These are phyloP conservation scores for Ogataea glucozyma DNA, from an alignment of 805 yeast genomes.

Conservation along the genomic window DNA sequence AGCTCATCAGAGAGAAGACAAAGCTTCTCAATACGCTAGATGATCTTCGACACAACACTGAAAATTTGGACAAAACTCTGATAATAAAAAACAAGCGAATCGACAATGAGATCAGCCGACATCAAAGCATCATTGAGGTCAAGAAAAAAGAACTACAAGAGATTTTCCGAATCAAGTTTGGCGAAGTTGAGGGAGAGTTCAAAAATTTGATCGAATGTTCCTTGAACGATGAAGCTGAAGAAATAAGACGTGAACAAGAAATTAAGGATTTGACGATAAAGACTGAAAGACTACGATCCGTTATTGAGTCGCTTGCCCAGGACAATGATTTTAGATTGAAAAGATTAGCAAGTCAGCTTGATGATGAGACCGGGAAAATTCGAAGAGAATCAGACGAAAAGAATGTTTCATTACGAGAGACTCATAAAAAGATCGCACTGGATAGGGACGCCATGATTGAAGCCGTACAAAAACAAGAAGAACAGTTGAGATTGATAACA, in stretches of 20 bases:
- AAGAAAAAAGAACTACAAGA: slow-evolving; percentile 35
- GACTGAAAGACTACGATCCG: not conserved
- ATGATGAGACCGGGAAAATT: slow-evolving; percentile 3
- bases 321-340: slow-evolving; percentile 13
- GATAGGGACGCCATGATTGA: slow-evolving; percentile 4
- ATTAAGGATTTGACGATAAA: slow-evolving; percentile 16
- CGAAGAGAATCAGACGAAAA: slow-evolving; percentile 1
- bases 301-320: not conserved
- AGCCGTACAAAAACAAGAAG: slow-evolving; percentile 6
- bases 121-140: slow-evolving; percentile 29
- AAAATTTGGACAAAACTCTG: slow-evolving; percentile 23
- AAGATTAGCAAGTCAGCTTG: slow-evolving; percentile 6
- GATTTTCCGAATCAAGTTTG: slow-evolving; percentile 18
- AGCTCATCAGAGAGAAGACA: slow-evolving; percentile 22
- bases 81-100: slow-evolving; percentile 19
- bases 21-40: slow-evolving; percentile 18
- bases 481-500: not conserved
- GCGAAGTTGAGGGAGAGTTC: slow-evolving; percentile 23
- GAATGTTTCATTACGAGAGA: not conserved
- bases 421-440: too few relatives aligned
- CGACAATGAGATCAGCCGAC: slow-evolving; percentile 31
- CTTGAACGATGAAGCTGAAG: slow-evolving; percentile 34
- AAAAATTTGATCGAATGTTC: slow-evolving; percentile 26
- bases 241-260: slow-evolving; percentile 28
- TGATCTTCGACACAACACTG: slow-evolving; percentile 18